Base-by-base conservation (phyloP, 257 asterid genomes). In the Nicotiana tabacum region DNA sequence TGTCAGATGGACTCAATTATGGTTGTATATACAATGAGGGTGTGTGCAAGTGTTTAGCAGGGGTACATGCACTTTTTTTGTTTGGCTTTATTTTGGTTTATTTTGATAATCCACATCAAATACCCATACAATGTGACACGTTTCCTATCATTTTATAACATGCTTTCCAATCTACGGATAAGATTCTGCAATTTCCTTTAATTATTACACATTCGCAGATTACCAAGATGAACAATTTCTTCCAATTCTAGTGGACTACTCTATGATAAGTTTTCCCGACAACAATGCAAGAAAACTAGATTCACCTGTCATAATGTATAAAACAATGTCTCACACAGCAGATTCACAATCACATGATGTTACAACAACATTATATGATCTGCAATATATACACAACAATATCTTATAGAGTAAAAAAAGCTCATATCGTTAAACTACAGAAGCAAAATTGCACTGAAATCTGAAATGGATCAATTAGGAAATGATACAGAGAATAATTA, bases 401-500 rank as follows among this genome's bases (percentile, higher is more conserved):
- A 43, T 43, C 60, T 70, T 70, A 51, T 39, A 21, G 35, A 43
- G 9, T 1, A 6, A 66, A 30, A 21, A 24, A 13, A 46, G 0
- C 27, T 6, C 21, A 1, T 3, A 74, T 74, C 24, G 16, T 46
- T 48, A 24, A 74, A 51, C 62, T 74, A 74, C 35, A 13, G 9
- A 74, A 74, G 39, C 62, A 13, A 74, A 74, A 13, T 13, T 48
- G 15, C 7, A 7, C 61, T 7, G 62, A 24, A 24, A 24, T 3
- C 11, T 70, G 32, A 70, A 2, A 17, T 70, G 78, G 33, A 13
- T 48, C 43, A 74, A 74, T 9, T 62, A 33, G 32, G n/a, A 43
- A 3, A 53, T 58, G 24, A 30, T 13, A 32, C 21, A 6, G 64
- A 76, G 27, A 74, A 70, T 6, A 84, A 67, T 86, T 90, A 93